Evolutionary conservation across 164 flowering plant species (phyloP).

Genomic region (Tetrastigma voinierianum): DNA sequence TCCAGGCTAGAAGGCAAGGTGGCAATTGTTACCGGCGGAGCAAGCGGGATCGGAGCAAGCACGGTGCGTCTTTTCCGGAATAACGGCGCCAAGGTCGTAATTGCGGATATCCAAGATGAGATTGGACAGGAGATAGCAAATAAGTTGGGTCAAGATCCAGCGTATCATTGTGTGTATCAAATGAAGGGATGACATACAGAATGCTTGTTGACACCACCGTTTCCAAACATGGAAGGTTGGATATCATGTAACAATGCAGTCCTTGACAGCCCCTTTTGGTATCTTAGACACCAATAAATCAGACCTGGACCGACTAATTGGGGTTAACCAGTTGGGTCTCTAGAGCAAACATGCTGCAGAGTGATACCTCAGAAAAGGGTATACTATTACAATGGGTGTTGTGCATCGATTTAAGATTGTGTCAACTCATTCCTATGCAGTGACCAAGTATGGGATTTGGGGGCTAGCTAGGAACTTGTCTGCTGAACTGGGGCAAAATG

Average conservation of each 20-base stretch:
- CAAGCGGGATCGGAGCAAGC: conserved; percentile 26
- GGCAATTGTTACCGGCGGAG: conserved; percentile 30
- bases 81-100: conserved; percentile 26
- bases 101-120: conserved; percentile 22
- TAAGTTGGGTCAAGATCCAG: conserved; percentile 17
- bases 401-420: too few species aligned
- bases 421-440: too few species aligned
- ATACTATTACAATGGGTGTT: too few species aligned
- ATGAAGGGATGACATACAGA: conserved; percentile 8
- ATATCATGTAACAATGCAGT: too few species aligned
- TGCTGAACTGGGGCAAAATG: too few species aligned
- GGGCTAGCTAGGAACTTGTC: too few species aligned
- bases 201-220: conserved; percentile 8
- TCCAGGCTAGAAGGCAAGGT: too few species aligned
- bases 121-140: conserved; percentile 11
- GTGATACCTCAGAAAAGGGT: neutral
- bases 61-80: conserved; percentile 13
- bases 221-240: conserved; percentile 19
- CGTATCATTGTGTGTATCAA: conserved; percentile 21
- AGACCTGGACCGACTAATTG: too few species aligned
- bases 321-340: too few species aligned
- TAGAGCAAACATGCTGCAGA: conserved; percentile 25
- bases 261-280: too few species aligned
- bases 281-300: too few species aligned
- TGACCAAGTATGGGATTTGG: too few species aligned